These are phyloP conservation scores for Rugonectria rugulosa DNA, from an alignment of 2,329 filamentous ascomycete species.

Conservation along the genomic window DNA sequence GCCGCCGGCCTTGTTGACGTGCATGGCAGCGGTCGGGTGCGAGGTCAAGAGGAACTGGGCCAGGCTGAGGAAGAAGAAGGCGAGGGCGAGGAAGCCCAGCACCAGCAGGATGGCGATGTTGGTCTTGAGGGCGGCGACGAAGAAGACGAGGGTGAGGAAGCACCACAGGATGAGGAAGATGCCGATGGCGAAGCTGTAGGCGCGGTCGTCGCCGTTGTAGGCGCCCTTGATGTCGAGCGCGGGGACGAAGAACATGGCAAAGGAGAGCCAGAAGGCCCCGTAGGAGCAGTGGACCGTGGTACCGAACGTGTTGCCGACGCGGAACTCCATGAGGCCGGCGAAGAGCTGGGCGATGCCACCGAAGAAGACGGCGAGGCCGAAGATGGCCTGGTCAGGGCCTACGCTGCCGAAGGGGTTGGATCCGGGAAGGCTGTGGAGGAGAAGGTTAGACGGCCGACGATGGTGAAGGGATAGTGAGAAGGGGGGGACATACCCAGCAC, in stretches of 20 bases:
- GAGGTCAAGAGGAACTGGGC: constrained; percentile 58
- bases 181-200: constrained; percentile 60
- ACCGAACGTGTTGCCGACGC: constrained; percentile 68
- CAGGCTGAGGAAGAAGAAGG: constrained; percentile 66
- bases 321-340: constrained; percentile 65
- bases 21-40: constrained; percentile 48
- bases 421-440: constrained; percentile 40
- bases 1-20: constrained; percentile 53
- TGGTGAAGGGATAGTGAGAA: background rate
- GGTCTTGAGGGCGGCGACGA: constrained; percentile 63
- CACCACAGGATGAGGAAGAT: constrained; percentile 68
- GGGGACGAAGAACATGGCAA: constrained; percentile 63
- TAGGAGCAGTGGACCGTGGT: constrained; percentile 68
- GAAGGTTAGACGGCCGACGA: background rate
- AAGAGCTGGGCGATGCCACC: constrained; percentile 73
- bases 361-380: constrained; percentile 55
- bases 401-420: constrained; percentile 44
- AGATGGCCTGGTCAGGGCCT: constrained; percentile 47
- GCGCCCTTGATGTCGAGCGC: constrained; percentile 58
- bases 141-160: constrained; percentile 64
- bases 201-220: constrained; percentile 49
- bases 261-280: constrained; percentile 68
- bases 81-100: constrained; percentile 65
- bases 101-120: constrained; percentile 65
- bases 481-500: constrained; percentile 54